Base-by-base conservation (phyloP, 2,329 filamentous ascomycete genomes). In the Pseudocercospora eumusae region DNA sequence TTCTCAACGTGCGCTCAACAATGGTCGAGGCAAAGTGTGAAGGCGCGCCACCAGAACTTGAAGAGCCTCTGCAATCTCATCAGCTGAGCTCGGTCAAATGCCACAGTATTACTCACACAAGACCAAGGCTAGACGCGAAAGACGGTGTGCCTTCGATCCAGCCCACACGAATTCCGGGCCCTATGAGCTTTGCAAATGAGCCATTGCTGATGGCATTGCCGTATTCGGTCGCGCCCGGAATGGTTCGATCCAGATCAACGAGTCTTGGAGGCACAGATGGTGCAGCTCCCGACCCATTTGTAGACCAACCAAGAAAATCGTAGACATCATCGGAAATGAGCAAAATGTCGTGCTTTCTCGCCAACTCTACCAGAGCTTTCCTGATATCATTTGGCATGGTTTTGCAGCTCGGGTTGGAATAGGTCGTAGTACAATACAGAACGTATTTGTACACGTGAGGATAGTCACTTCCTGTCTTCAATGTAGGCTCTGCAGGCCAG, bases 311-410 rank as follows among this genome's bases (percentile, higher is more conserved):
- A 4, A 98, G 81, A 67, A 93, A 89, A 75, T 98, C 93, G 73
- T 98, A 98, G 9, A 98, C 92, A 74, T 98, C 93, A 77, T 98
- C 93, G 47, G 86, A 85, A 31, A 98, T 82, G 59, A 97, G 77
- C 15, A 98, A 82, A 6, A 91, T 91, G 73, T 97, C 87, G 73
- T 89, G 86, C 61, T 86, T 80, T 60, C 93, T 84, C 0, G 93
- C 93, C 4, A 96, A 76, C 15, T 81, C 79, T 18, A 97, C 86
- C 4, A 97, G 82, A 8, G 79, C 80, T 66, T 87, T 78, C 2
- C 93, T 84, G 21, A 89, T 84, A 15, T 77, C 74, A 2, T 91
- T 75, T 8, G 88, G 86, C 87, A 95, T 93, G 2, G 90, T 92
- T 72, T 88, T 89, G 27, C 89, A 91, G 0, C 90, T 92, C 0